A percentile compares a stretch with the other conserved stretches of the same genome.
These are phyloP conservation scores for Colletotrichum scovillei DNA, from an alignment of 2,329 filamentous ascomycete genomes.

Conservation along the genomic window DNA sequence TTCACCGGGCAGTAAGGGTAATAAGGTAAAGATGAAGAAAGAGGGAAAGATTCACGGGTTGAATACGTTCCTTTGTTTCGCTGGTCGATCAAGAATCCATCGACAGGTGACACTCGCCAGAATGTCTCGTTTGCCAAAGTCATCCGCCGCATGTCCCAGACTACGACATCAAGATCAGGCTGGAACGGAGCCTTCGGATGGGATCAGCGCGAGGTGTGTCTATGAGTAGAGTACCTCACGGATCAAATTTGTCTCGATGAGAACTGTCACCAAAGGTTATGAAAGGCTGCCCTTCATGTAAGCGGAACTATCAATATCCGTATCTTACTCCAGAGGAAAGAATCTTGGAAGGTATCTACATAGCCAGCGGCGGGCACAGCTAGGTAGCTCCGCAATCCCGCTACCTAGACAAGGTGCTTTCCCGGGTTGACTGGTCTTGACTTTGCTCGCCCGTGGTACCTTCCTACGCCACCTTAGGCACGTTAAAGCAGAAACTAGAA, in stretches of 20 bases:
- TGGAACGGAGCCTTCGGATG: not conserved
- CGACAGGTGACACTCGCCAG: not conserved
- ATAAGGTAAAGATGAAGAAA: not conserved
- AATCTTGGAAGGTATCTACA: not conserved
- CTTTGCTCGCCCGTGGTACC: not conserved
- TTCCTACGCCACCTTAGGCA: not conserved
- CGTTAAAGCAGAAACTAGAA: not conserved
- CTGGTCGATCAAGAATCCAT: not conserved
- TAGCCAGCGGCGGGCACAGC: not conserved
- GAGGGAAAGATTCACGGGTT: not conserved
- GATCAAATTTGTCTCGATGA: too few species aligned
- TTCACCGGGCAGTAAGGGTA: not conserved
- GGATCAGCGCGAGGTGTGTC: not conserved
- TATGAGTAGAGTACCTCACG: not conserved
- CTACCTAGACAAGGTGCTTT: conserved; percentile 7
- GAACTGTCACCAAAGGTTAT: too few species aligned
- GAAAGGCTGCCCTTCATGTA: too few species aligned
- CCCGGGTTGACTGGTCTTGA: not conserved
- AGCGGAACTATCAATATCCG: not conserved
- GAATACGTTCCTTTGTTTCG: not conserved
- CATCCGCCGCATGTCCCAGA: not conserved
- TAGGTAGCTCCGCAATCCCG: conserved; percentile 16
- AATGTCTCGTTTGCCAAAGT: not conserved
- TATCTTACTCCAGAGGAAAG: not conserved
- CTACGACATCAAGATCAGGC: not conserved